A percentile compares a stretch with the other conserved stretches of the same genome.
Evolutionary conservation across 495 filamentous ascomycete genomes (phyloP).

Genomic region (Tirmania nivea): DNA sequence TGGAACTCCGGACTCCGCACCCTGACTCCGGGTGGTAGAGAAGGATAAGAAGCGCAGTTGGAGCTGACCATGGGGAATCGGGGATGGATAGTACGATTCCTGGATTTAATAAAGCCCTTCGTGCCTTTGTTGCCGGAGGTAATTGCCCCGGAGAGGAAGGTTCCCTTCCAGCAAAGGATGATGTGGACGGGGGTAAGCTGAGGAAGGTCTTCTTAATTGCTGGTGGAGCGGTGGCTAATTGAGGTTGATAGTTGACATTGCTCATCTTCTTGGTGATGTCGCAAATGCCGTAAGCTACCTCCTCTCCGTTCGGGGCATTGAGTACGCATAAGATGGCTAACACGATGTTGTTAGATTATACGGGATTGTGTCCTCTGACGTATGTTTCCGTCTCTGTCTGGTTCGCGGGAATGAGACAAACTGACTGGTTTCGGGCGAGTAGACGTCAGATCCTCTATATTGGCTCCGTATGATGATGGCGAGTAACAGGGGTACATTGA

Average conservation of each 20-base stretch:
- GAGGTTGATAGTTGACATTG: slow-evolving; percentile 47
- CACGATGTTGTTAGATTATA: slow-evolving; percentile 30
- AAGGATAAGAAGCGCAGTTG: too few relatives aligned
- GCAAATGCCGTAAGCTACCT: slow-evolving; percentile 56
- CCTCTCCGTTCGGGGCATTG: slow-evolving; percentile 15
- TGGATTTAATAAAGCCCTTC: slow-evolving; percentile 98
- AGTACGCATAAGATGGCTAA: background rate
- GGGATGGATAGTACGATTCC: slow-evolving; percentile 61
- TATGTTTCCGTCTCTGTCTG: slow-evolving; percentile 2
- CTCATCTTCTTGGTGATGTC: slow-evolving; percentile 99
- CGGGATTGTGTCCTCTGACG: slow-evolving; percentile 85
- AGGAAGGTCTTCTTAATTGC: background rate
- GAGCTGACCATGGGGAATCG: slow-evolving; percentile 14
- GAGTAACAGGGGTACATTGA: slow-evolving; percentile 93
- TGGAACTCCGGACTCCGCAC: too few relatives aligned
- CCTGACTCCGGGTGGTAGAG: too few relatives aligned
- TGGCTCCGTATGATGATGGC: slow-evolving; percentile 99
- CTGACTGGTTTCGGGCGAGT: background rate
- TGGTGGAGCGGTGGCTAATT: slow-evolving; percentile 20
- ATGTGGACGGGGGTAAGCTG: slow-evolving; percentile 84
- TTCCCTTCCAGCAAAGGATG: slow-evolving; percentile 95
- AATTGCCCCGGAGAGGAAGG: slow-evolving; percentile 85
- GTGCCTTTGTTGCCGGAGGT: slow-evolving; percentile 98
- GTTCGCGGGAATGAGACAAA: slow-evolving; percentile 2
- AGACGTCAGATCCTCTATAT: slow-evolving; percentile 85